phyloP scores from a whole-genome alignment of 805 yeast genomes.

The Cyberlindnera petersonii region DNA sequence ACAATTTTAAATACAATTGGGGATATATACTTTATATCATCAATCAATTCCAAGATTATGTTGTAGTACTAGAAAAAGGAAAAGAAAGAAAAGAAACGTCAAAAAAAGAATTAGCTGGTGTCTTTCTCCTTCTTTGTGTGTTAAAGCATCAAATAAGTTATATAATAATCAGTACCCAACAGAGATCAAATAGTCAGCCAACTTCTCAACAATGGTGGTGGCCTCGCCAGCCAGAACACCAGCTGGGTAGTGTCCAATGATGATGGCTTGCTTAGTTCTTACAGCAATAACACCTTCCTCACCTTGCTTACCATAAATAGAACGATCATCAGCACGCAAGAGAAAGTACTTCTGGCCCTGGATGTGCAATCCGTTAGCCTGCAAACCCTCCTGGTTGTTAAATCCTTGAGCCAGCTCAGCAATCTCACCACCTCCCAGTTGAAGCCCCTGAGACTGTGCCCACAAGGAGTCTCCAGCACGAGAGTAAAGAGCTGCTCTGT shows the following conservation, averaged over 20 bases:
- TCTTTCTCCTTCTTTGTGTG: too few species aligned
- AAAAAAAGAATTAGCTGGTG: too few species aligned
- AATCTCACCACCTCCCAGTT: conserved; percentile 67
- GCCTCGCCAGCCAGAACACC: conserved; percentile 95
- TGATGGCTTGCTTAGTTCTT: conserved; percentile 88
- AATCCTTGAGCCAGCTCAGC: conserved; percentile 72
- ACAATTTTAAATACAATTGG: too few species aligned
- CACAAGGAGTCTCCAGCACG: conserved; percentile 92
- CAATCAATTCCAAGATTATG: too few species aligned
- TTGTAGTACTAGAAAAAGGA: too few species aligned
- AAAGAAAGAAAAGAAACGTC: too few species aligned
- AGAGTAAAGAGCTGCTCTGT: conserved; percentile 89
- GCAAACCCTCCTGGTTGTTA: conserved; percentile 72
- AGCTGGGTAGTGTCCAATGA: conserved; percentile 91
- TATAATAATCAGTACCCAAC: conserved; percentile 58
- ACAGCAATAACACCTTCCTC: conserved; percentile 87
- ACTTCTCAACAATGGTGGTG: conserved; percentile 87
- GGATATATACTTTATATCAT: too few species aligned
- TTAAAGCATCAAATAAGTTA: too few species aligned
- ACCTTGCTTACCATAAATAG: conserved; percentile 89
- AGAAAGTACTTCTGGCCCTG: conserved; percentile 85
- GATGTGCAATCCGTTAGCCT: conserved; percentile 80
- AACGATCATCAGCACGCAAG: conserved; percentile 85
- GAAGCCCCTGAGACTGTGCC: conserved; percentile 77
- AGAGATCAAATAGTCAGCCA: conserved; percentile 91